Evolutionary conservation across 2,329 filamentous ascomycete species (phyloP).

Genomic region (Fusarium haematococcum): DNA sequence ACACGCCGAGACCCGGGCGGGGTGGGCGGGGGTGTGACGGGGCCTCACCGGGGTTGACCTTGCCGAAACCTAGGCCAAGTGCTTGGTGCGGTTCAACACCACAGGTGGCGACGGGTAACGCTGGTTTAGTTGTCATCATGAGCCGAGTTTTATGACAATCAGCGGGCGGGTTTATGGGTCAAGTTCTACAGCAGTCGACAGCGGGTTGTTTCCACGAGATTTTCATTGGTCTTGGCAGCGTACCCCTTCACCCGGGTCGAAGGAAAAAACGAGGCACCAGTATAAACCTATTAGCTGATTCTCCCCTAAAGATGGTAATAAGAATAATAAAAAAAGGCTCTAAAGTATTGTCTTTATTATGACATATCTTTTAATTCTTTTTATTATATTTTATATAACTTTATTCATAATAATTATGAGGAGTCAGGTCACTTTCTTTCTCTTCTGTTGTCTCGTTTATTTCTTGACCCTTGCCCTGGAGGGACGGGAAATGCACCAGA

Average conservation of each 20-base stretch:
- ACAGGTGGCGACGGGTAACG: slow-evolving; percentile 34
- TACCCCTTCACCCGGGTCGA: background rate
- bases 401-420: too few relatives aligned
- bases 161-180: slow-evolving; percentile 20
- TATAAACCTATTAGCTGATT: too few relatives aligned
- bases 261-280: too few relatives aligned
- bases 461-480: too few relatives aligned
- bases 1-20: slow-evolving; percentile 34
- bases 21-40: slow-evolving; percentile 28
- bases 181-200: slow-evolving; percentile 8
- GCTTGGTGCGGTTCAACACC: slow-evolving; percentile 31
- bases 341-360: too few relatives aligned
- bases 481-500: slow-evolving; percentile 9
- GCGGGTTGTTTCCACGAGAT: slow-evolving; percentile 24
- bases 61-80: slow-evolving; percentile 8
- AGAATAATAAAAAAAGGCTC: too few relatives aligned
- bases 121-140: slow-evolving; percentile 33
- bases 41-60: slow-evolving; percentile 29
- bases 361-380: too few relatives aligned
- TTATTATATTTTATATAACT: too few relatives aligned
- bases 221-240: slow-evolving; percentile 34
- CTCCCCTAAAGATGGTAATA: too few relatives aligned
- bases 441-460: too few relatives aligned
- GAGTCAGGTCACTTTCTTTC: too few relatives aligned
- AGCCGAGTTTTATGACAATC: slow-evolving; percentile 3